A percentile compares a stretch with the other conserved stretches of the same genome.
phyloP scores from a whole-genome alignment of 495 filamentous ascomycete genomes.

The Clohesyomyces aquaticus region DNA sequence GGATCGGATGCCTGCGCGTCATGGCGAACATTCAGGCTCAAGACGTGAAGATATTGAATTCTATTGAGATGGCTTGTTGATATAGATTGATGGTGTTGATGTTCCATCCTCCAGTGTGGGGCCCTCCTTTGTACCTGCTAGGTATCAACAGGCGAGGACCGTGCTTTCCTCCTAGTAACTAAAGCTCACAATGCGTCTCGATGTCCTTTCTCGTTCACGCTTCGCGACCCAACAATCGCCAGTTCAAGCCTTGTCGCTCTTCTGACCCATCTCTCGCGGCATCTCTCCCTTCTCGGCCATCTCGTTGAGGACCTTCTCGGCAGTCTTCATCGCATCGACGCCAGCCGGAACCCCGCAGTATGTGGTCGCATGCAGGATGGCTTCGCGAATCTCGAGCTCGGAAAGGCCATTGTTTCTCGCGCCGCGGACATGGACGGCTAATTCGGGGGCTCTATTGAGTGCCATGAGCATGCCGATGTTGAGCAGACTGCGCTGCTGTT shows the following conservation, averaged over 20 bases:
- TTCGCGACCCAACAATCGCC: not conserved
- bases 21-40: slow-evolving; percentile 9
- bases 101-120: slow-evolving; percentile 11
- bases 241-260: slow-evolving; percentile 27
- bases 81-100: slow-evolving; percentile 34
- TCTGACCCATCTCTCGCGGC: slow-evolving; percentile 29
- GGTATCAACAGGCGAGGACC: not conserved
- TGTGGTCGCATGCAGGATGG: slow-evolving; percentile 56
- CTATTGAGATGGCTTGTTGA: slow-evolving; percentile 7
- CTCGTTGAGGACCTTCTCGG: slow-evolving; percentile 45
- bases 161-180: slow-evolving; percentile 7
- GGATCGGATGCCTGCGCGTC: slow-evolving; percentile 13
- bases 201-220: not conserved
- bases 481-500: slow-evolving; percentile 59
- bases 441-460: slow-evolving; percentile 56
- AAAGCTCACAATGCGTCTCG: not conserved
- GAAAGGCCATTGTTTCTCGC: slow-evolving; percentile 60
- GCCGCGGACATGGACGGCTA: slow-evolving; percentile 57
- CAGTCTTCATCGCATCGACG: slow-evolving; percentile 55
- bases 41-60: slow-evolving; percentile 19
- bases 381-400: slow-evolving; percentile 60
- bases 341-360: slow-evolving; percentile 63
- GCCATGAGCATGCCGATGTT: slow-evolving; percentile 62
- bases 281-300: slow-evolving; percentile 39
- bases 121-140: not conserved